These are phyloP conservation scores for Ascodesmis nigricans DNA, from an alignment of 495 filamentous ascomycete species.

Conservation along the genomic window DNA sequence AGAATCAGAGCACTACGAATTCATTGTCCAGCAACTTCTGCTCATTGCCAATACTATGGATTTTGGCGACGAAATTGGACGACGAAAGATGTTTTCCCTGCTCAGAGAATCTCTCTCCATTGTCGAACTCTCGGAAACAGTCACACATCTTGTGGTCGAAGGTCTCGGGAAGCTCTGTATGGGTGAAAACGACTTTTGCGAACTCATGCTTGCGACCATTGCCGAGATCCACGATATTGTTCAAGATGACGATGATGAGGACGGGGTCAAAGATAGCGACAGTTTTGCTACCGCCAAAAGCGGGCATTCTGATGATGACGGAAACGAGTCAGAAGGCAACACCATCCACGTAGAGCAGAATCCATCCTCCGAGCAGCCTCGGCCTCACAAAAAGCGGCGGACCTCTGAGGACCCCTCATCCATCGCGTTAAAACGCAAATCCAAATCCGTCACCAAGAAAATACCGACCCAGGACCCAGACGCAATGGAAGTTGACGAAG, in stretches of 20 bases:
- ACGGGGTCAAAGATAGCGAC: constrained; percentile 37
- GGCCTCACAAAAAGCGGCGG: too few species aligned
- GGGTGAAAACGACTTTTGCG: constrained; percentile 83
- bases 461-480: constrained; percentile 12
- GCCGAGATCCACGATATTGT: constrained; percentile 92
- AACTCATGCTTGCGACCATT: constrained; percentile 74
- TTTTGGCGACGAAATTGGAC: constrained; percentile 84
- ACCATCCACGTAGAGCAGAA: background rate
- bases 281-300: constrained; percentile 83
- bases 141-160: constrained; percentile 69
- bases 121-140: constrained; percentile 74
- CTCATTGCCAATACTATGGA: constrained; percentile 80
- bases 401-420: too few species aligned
- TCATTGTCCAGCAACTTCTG: constrained; percentile 82
- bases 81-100: constrained; percentile 82
- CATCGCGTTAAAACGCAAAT: too few species aligned
- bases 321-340: constrained; percentile 5
- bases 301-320: constrained; percentile 44
- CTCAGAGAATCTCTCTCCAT: constrained; percentile 66
- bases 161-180: constrained; percentile 54
- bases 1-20: constrained; percentile 54
- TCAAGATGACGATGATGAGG: constrained; percentile 31
- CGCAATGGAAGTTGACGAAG: constrained; percentile 15
- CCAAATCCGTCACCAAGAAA: too few species aligned
- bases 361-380: too few species aligned